Conservation (phyloP, 2,329 filamentous ascomycete species). For the Fusarium secorum region DNA sequence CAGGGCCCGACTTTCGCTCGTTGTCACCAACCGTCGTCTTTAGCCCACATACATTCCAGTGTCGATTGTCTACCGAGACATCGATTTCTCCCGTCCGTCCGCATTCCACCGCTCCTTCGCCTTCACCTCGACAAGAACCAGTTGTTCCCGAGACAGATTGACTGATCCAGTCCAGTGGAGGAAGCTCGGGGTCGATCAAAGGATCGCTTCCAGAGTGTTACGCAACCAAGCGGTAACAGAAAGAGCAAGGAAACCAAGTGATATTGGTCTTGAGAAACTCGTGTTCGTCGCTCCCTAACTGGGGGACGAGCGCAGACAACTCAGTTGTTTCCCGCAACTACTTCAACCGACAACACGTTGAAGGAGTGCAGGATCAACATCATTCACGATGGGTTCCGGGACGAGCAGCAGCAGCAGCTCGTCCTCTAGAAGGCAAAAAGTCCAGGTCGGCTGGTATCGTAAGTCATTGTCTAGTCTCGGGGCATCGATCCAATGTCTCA, state of each 20-base stretch:
- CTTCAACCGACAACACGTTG: conserved; percentile 13
- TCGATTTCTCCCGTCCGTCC: conserved; percentile 11
- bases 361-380: conserved; percentile 29
- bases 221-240: conserved; percentile 12
- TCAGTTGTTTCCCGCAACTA: conserved; percentile 18
- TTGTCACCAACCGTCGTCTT: conserved; percentile 35
- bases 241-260: conserved; percentile 23
- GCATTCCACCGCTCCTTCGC: conserved; percentile 34
- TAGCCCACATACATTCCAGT: conserved; percentile 34
- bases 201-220: background rate
- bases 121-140: background rate
- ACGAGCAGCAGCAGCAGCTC: conserved; percentile 39
- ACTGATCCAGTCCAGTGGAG: conserved; percentile 19
- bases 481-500: conserved; percentile 29
- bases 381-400: conserved; percentile 37
- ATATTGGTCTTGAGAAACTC: conserved; percentile 22
- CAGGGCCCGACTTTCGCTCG: conserved; percentile 41
- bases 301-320: conserved; percentile 38
- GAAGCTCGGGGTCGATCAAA: background rate
- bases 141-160: conserved; percentile 31
- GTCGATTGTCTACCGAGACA: conserved; percentile 28
- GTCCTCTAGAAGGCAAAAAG: conserved; percentile 45
- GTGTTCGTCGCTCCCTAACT: conserved; percentile 34
- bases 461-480: conserved; percentile 40
- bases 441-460: conserved; percentile 61